phyloP scores from a whole-genome alignment of 2,329 filamentous ascomycete genomes.

The Diaporthe velutina region DNA sequence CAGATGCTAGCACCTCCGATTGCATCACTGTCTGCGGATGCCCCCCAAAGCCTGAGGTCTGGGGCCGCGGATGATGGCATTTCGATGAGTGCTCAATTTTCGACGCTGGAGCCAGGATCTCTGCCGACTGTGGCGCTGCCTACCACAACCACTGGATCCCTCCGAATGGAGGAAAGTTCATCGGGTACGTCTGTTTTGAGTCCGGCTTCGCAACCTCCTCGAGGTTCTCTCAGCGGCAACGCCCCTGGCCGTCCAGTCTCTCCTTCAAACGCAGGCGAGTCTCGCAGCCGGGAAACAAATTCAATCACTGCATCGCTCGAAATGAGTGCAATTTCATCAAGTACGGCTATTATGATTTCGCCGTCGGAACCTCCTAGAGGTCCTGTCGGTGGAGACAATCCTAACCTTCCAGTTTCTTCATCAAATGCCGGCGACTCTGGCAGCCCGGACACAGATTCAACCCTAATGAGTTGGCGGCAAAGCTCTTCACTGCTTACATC shows the following conservation, averaged over 20 bases:
- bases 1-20: not conserved
- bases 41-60: not conserved
- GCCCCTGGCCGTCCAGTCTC: not conserved
- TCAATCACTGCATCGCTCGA: no score
- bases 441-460: not conserved
- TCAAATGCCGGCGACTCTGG: not conserved
- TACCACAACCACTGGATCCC: not conserved
- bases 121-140: not conserved
- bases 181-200: not conserved
- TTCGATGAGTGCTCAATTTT: not conserved
- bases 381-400: not conserved
- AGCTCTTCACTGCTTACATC: not conserved
- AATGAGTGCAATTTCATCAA: not conserved
- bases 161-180: not conserved
- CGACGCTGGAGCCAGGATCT: not conserved
- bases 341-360: not conserved
- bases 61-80: not conserved
- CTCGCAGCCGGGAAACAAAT: not conserved
- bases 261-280: not conserved
- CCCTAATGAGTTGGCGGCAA: not conserved
- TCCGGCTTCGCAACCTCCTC: rapidly evolving
- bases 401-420: not conserved
- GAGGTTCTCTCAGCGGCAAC: not conserved
- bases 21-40: not conserved
- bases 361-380: not conserved